Evolutionary conservation across 1,139 yeast genomes (phyloP).

Genomic region (Scheffersomyces illinoinensis): DNA sequence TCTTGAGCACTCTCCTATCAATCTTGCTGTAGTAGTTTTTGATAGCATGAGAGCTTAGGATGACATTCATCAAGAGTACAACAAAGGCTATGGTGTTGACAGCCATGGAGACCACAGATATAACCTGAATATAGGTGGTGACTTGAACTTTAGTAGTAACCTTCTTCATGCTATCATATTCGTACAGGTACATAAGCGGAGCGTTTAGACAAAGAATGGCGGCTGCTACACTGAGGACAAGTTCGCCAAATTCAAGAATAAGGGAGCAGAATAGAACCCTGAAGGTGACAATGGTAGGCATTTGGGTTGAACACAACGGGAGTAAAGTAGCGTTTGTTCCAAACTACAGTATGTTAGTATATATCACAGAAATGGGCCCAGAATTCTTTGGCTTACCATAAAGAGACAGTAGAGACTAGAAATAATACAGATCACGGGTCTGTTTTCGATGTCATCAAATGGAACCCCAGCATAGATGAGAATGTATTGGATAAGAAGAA

Average conservation of each 20-base stretch:
- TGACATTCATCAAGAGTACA: slow-evolving; percentile 7
- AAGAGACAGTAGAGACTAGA: slow-evolving; percentile 27
- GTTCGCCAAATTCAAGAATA: slow-evolving; percentile 22
- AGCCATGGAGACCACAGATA: slow-evolving; percentile 10
- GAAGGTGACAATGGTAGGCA: slow-evolving; percentile 20
- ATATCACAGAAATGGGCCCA: slow-evolving; percentile 1
- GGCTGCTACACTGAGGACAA: slow-evolving; percentile 19
- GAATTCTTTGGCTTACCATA: slow-evolving; percentile 23
- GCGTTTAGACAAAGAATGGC: slow-evolving; percentile 20
- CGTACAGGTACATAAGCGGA: slow-evolving; percentile 27
- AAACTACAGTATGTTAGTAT: slow-evolving; percentile 17
- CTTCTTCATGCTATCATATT: slow-evolving; percentile 15
- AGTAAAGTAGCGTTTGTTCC: slow-evolving; percentile 22
- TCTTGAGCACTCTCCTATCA: slow-evolving; percentile 14
- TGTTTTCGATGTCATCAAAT: slow-evolving; percentile 40
- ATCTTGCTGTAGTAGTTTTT: slow-evolving; percentile 18
- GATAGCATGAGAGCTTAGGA: slow-evolving; percentile 13
- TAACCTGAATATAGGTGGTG: slow-evolving; percentile 23
- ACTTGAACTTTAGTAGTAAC: slow-evolving; percentile 22
- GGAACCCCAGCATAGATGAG: slow-evolving; percentile 43
- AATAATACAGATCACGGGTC: slow-evolving; percentile 34
- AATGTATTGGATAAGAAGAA: slow-evolving; percentile 39
- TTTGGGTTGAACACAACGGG: slow-evolving; percentile 20
- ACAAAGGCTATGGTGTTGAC: slow-evolving; percentile 10
- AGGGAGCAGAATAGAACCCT: slow-evolving; percentile 10